Conservation (phyloP, 768 basidiomycete genomes). For the Rhizopogon vesiculosus region DNA sequence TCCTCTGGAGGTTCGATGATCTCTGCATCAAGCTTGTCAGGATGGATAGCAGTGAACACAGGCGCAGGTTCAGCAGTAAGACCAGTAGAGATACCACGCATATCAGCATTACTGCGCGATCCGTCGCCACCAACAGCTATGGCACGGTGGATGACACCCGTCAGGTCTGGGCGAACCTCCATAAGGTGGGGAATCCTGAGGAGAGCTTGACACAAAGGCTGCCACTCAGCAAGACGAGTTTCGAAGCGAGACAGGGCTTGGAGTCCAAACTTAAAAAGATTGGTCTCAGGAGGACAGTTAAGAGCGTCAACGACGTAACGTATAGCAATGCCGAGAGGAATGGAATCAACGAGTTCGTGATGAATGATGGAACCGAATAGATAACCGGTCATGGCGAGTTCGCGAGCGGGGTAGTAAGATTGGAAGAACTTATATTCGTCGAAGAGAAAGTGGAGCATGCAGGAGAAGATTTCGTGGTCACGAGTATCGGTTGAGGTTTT, state of each 20-base stretch:
- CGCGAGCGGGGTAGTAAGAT: slow-evolving; percentile 88
- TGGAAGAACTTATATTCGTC: slow-evolving; percentile 99
- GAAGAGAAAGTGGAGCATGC: slow-evolving; percentile 98
- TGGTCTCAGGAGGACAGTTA: slow-evolving; percentile 84
- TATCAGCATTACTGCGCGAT: slow-evolving; percentile 32
- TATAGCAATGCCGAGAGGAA: slow-evolving; percentile 93
- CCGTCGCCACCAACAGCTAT: slow-evolving; percentile 50
- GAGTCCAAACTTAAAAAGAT: slow-evolving; percentile 93
- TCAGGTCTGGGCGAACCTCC: slow-evolving; percentile 81
- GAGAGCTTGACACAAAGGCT: slow-evolving; percentile 85
- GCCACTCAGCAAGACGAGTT: slow-evolving; percentile 84
- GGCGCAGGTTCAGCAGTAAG: slow-evolving; percentile 40
- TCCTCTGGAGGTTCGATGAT: slow-evolving; percentile 77
- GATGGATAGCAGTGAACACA: slow-evolving; percentile 75
- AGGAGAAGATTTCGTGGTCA: slow-evolving; percentile 97
- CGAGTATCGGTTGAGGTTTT: slow-evolving; percentile 78
- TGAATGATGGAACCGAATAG: slow-evolving; percentile 96
- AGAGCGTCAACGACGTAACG: slow-evolving; percentile 95
- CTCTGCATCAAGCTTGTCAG: slow-evolving; percentile 60
- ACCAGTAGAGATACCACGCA: slow-evolving; percentile 31
- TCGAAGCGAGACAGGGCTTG: slow-evolving; percentile 89
- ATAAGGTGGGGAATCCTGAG: slow-evolving; percentile 82
- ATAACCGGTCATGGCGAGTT: slow-evolving; percentile 93
- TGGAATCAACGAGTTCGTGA: slow-evolving; percentile 86
- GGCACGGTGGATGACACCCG: slow-evolving; percentile 64